phyloP scores from a whole-genome alignment of 2,329 filamentous ascomycete species.

The Hypoxylon sp. region DNA sequence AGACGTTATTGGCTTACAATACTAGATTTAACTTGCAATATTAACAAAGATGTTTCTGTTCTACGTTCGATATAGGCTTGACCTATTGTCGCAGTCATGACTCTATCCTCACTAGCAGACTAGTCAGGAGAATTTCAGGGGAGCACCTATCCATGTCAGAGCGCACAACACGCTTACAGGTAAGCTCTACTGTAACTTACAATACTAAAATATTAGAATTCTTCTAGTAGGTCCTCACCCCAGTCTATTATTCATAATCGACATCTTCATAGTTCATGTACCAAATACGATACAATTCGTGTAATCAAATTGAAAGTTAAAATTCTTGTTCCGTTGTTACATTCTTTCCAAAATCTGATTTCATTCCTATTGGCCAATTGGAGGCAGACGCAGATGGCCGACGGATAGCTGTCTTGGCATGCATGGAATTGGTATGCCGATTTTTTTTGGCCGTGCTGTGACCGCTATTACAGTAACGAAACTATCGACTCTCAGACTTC shows the following conservation, averaged over 20 bases:
- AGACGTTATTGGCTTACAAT: neutral
- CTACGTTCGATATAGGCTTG: neutral
- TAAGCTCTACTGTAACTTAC: neutral
- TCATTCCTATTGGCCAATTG: conserved; percentile 7
- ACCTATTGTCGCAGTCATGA: neutral
- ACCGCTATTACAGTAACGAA: conserved; percentile 20
- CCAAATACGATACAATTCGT: neutral
- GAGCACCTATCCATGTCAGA: neutral
- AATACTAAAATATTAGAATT: neutral
- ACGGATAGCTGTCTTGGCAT: conserved; percentile 21
- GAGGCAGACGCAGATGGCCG: neutral
- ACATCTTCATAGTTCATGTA: neutral
- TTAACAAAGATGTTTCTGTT: neutral
- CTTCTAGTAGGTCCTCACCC: neutral
- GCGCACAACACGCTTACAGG: neutral
- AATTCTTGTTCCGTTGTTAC: conserved; percentile 5
- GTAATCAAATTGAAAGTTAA: neutral
- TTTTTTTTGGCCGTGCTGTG: conserved; percentile 9
- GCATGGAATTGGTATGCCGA: conserved; percentile 2
- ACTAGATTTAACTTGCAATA: neutral
- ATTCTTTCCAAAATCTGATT: conserved; percentile 1
- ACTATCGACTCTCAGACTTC: conserved; percentile 13
- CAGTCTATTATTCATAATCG: neutral
- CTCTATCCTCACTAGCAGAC: neutral
- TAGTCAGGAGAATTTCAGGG: neutral